Conservation (phyloP, 352 stramenopile genomes). For the Saprolegnia diclina region DNA sequence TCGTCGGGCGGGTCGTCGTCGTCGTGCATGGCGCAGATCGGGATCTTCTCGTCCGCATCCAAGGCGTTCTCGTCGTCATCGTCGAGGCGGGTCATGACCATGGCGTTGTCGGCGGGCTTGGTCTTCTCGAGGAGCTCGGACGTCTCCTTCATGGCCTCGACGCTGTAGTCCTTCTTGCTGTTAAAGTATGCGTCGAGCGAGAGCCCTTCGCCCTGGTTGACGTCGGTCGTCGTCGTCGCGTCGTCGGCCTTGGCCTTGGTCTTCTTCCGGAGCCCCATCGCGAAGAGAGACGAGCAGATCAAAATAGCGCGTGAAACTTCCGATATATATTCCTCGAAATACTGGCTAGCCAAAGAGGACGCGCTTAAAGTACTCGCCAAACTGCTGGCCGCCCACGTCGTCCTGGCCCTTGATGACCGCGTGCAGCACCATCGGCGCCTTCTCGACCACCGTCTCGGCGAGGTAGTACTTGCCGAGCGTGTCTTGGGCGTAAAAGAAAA, state of each 20-base stretch:
- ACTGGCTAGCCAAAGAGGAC: slow-evolving; percentile 47
- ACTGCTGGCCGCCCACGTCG: slow-evolving; percentile 49
- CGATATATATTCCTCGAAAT: not conserved
- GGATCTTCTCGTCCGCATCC: not conserved
- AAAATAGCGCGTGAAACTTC: not conserved
- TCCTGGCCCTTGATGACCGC: slow-evolving; percentile 73
- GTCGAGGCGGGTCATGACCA: slow-evolving; percentile 22
- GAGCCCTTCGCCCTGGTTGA: slow-evolving; percentile 18
- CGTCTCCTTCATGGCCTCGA: slow-evolving; percentile 27
- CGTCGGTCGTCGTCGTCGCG: not conserved
- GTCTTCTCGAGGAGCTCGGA: slow-evolving; percentile 26
- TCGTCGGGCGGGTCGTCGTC: slow-evolving; percentile 15
- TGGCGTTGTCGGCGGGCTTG: slow-evolving; percentile 20
- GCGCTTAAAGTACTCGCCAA: slow-evolving; percentile 55
- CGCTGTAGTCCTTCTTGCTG: slow-evolving; percentile 26
- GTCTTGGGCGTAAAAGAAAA: slow-evolving; percentile 82
- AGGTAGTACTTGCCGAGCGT: slow-evolving; percentile 53
- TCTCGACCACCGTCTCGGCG: slow-evolving; percentile 68
- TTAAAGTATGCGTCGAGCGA: slow-evolving; percentile 28
- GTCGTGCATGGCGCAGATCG: slow-evolving; percentile 20
- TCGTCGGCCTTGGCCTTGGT: slow-evolving; percentile 19
- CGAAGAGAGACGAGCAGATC: too few species aligned
- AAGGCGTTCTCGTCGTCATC: not conserved
- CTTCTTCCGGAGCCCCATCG: slow-evolving; percentile 25
- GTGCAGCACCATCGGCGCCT: slow-evolving; percentile 50